Evolutionary conservation across 2,329 filamentous ascomycete species (phyloP), one percentile per base, ranked within the genome.

Genomic region (Colletotrichum abscissum): DNA sequence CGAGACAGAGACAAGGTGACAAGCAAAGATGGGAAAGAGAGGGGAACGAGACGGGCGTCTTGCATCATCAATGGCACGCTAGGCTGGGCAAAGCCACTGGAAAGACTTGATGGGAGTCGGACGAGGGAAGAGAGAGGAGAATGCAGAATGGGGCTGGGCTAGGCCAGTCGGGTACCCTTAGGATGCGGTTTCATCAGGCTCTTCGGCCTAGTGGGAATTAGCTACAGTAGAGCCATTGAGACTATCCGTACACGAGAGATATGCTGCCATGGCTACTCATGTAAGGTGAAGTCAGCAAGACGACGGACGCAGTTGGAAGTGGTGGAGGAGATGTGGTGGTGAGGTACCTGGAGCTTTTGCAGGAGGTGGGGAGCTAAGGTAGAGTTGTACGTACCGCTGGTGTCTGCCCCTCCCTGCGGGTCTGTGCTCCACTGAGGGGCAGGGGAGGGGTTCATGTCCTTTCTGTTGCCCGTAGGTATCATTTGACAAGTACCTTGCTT

Each of bases 41-140:
- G 66, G 42, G 56, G 46, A 52, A n/a, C 8, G 33, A 24, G 22
- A 46, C 63, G 26, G 63, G 57, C 57, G 66, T 63, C 24, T 63
- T 63, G 66, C 66, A 69, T 56, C 66, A 69, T 65, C 67, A 58
- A 65, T 52, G 67, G 28, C 35, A 58, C 67, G 67, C 52, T 63
- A 19, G n/a, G 26, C 38, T 33, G 67, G 33, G 54, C 24, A 33
- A 33, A 46, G 35, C 19, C 24, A 54, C 26, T n/a, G 30, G 7
- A 33, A 11, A 30, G n/a, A 35, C 33, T 35, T 0, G 33, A 35
- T 35, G 33, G 33, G 16, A 42, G 14, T 22, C 38, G 19, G 38
- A 49, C 54, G 49, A 33, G 42, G 28, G 24, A 66, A 19, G 28
- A 26, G 42, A 11, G 60, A 63, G 35, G n/a, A 26, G 49, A 24